These are phyloP conservation scores for Curvularia verruculosa DNA, from an alignment of 2,329 filamentous ascomycete species.

Conservation along the genomic window DNA sequence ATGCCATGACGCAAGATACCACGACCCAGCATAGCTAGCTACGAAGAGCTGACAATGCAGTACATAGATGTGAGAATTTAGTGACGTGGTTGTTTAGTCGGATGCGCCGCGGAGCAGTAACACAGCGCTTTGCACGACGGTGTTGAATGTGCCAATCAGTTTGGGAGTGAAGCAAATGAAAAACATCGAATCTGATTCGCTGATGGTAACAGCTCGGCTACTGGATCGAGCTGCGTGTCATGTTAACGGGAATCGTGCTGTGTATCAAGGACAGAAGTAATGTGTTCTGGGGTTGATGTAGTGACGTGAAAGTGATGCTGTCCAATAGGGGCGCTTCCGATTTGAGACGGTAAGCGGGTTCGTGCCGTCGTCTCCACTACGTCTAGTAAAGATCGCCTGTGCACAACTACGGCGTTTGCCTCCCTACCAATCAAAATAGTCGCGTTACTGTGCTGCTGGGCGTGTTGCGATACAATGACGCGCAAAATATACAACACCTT, in stretches of 20 bases:
- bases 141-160: background rate
- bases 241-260: background rate
- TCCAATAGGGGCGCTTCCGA: background rate
- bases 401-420: constrained; percentile 1
- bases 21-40: background rate
- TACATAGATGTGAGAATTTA: background rate
- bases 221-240: background rate
- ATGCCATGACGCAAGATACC: background rate
- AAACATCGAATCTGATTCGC: background rate
- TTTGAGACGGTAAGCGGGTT: constrained; percentile 3
- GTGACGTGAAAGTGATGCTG: constrained; percentile 4
- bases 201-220: no score
- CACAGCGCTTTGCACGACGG: background rate
- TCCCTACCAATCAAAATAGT: background rate
- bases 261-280: background rate
- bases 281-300: background rate
- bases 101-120: background rate
- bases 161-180: background rate
- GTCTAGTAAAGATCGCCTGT: background rate
- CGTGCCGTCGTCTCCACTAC: background rate
- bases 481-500: background rate
- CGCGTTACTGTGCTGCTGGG: background rate
- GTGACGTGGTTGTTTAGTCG: background rate
- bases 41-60: background rate
- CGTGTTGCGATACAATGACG: constrained; percentile 5